phyloP scores from a whole-genome alignment of 345 rosid species.

The Streptanthus diversifolius region DNA sequence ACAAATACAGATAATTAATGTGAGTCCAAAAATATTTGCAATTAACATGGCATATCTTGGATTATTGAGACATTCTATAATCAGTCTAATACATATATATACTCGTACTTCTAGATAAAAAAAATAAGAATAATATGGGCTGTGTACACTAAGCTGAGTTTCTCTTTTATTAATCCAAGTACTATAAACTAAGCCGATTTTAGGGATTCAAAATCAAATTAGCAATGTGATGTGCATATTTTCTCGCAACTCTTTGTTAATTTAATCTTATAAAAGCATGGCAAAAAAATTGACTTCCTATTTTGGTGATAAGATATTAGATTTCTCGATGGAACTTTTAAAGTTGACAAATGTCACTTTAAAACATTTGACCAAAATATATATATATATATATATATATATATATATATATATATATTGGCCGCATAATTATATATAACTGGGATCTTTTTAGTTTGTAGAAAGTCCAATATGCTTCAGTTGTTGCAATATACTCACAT shows the following conservation, averaged over 20 bases:
- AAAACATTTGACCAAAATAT: slow-evolving; percentile 27
- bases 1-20: neutral
- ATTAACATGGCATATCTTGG: neutral
- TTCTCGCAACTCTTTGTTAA: neutral
- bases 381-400: too few species aligned
- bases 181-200: neutral
- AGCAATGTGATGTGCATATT: neutral
- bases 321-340: slow-evolving; percentile 22
- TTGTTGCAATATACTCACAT: slow-evolving; percentile 23
- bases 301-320: slow-evolving; percentile 26
- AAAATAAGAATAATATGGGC: neutral
- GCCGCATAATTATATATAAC: slow-evolving; percentile 21
- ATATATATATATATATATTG: neutral
- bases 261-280: neutral
- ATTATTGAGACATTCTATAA: neutral
- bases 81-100: neutral
- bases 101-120: too few species aligned
- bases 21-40: neutral
- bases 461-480: slow-evolving; percentile 23
- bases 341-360: slow-evolving; percentile 28
- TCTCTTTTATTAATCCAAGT: neutral
- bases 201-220: neutral
- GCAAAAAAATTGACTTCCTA: slow-evolving; percentile 24
- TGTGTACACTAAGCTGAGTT: neutral
- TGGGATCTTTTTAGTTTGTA: neutral